These are phyloP conservation scores for Calcarisporium arbuscula DNA, from an alignment of 2,329 filamentous ascomycete species.

Conservation along the genomic window DNA sequence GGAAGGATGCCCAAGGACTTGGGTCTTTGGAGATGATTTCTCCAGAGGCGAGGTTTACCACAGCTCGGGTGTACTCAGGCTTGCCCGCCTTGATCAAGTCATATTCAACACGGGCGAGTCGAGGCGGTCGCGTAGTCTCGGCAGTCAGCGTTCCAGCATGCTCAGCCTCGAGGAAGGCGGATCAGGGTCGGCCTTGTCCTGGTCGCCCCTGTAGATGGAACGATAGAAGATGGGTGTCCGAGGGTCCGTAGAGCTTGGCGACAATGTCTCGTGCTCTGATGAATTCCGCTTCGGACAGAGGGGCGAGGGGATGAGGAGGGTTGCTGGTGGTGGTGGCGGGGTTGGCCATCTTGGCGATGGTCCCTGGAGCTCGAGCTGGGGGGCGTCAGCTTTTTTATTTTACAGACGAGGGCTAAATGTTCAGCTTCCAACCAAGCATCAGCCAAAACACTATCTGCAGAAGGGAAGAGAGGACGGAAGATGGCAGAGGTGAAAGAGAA, in stretches of 20 bases:
- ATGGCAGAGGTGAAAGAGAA: too few relatives aligned
- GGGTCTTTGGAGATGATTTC: conserved; percentile 16
- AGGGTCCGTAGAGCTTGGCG: conserved; percentile 23
- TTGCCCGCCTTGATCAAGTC: conserved; percentile 28
- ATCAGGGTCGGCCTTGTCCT: conserved; percentile 52
- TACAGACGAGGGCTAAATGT: too few relatives aligned
- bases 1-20: background rate
- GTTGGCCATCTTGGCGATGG: too few relatives aligned
- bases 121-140: conserved; percentile 34
- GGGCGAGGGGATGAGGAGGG: conserved; percentile 43
- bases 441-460: too few relatives aligned
- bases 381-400: too few relatives aligned
- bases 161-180: conserved; percentile 56
- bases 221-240: conserved; percentile 38
- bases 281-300: conserved; percentile 44
- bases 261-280: conserved; percentile 38
- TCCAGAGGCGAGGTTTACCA: conserved; percentile 30
- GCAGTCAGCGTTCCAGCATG: conserved; percentile 43
- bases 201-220: conserved; percentile 57
- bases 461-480: too few relatives aligned
- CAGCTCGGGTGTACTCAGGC: conserved; percentile 27
- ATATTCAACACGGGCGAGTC: conserved; percentile 40
- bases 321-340: too few relatives aligned
- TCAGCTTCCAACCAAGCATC: too few relatives aligned
- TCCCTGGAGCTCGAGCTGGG: too few relatives aligned